Conservation (phyloP, 139 green algal genomes). For the Micromonas commoda region DNA sequence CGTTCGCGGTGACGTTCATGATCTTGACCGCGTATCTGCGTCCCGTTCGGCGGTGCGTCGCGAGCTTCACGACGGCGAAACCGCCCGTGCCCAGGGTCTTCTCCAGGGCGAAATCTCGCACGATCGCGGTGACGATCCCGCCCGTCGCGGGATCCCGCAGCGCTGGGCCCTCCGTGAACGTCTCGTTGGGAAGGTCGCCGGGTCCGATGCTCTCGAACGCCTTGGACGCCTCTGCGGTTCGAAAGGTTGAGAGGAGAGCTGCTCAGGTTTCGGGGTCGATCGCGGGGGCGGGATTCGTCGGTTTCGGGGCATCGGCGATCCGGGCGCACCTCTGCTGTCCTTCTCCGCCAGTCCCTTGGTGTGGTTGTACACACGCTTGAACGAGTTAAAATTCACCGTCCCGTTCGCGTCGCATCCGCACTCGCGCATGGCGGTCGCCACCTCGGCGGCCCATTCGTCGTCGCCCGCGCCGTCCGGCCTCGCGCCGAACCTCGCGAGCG, state of each 20-base stretch:
- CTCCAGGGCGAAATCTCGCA: neutral
- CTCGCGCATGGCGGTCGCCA: neutral
- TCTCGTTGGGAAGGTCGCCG: neutral
- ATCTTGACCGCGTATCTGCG: neutral
- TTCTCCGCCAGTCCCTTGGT: neutral
- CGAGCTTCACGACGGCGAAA: neutral
- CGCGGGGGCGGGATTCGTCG: too few relatives aligned
- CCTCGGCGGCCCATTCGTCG: neutral
- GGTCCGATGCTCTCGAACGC: neutral
- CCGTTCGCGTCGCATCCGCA: neutral
- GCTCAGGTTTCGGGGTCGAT: too few relatives aligned
- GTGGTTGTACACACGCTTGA: neutral
- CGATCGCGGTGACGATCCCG: neutral
- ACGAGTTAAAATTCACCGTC: neutral
- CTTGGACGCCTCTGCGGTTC: neutral
- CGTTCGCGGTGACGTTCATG: neutral
- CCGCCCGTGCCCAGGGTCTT: constrained; percentile 8
- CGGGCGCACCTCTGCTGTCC: neutral
- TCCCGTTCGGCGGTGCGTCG: neutral
- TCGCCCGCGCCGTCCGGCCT: neutral
- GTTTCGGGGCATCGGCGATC: too few relatives aligned
- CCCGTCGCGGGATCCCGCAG: neutral
- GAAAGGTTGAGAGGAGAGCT: neutral
- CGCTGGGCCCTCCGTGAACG: neutral
- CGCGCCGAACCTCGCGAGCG: neutral